Percentiles rank a stretch among this genome's conserved stretches.
Conservation (phyloP, 2,329 filamentous ascomycete genomes). For the Alternaria brassicicola region DNA sequence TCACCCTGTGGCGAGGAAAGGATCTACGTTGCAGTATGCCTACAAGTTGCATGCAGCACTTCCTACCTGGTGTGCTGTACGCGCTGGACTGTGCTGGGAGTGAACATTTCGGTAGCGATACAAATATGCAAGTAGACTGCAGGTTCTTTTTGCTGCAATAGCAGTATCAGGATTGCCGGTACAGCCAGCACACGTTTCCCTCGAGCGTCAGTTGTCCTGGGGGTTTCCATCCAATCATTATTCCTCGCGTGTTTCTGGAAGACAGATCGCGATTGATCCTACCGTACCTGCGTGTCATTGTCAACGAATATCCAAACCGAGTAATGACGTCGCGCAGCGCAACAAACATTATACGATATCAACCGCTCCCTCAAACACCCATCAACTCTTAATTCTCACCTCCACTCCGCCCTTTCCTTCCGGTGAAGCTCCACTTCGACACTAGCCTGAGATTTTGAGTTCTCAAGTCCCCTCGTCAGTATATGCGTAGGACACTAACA, state of each 20-base stretch:
- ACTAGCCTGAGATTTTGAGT: not conserved
- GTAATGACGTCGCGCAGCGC: not conserved
- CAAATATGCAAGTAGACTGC: not conserved
- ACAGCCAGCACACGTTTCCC: not conserved
- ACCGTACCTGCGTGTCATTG: not conserved
- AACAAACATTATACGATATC: not conserved
- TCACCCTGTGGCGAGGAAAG: slow-evolving; percentile 1
- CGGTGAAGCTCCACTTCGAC: not conserved
- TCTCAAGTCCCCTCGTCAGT: not conserved
- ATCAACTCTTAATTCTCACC: not conserved
- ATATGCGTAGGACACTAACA: not conserved
- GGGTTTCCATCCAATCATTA: not conserved
- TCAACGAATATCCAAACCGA: not conserved
- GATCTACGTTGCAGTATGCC: slow-evolving; percentile 1
- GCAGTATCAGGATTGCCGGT: not conserved
- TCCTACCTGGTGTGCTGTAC: not conserved
- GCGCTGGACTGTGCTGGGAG: not conserved
- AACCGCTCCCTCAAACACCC: not conserved
- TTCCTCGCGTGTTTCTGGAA: not conserved
- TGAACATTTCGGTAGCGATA: not conserved
- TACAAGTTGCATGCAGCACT: not conserved
- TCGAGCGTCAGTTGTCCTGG: not conserved
- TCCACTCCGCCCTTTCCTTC: not conserved
- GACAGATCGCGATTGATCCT: not conserved
- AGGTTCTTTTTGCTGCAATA: not conserved